Conservation (phyloP, 148 eudicot genomes). For the Amaranthus hypochondriacus region DNA sequence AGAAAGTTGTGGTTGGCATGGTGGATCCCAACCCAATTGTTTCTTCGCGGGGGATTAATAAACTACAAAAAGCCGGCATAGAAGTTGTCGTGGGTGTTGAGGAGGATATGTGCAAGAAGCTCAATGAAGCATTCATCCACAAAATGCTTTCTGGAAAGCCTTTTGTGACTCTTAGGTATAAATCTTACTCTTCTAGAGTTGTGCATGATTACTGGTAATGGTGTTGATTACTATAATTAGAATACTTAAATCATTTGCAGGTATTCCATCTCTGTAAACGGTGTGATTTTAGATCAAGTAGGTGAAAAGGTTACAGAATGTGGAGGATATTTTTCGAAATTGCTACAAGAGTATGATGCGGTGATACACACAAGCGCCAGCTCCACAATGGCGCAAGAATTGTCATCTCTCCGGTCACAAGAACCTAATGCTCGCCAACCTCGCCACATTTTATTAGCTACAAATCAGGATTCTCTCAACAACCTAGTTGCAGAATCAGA, state of each 20-base stretch:
- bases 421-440: slow-evolving; percentile 90
- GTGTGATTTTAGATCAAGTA: slow-evolving; percentile 43
- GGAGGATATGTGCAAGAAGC: slow-evolving; percentile 82
- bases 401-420: slow-evolving; percentile 42
- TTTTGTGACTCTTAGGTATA: slow-evolving; percentile 70
- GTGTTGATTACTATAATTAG: not conserved
- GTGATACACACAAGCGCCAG: slow-evolving; percentile 45
- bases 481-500: slow-evolving; percentile 23
- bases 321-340: slow-evolving; percentile 80
- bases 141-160: slow-evolving; percentile 77
- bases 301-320: slow-evolving; percentile 43
- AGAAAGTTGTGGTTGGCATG: slow-evolving; percentile 90
- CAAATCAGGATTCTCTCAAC: slow-evolving; percentile 29
- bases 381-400: slow-evolving; percentile 20
- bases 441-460: slow-evolving; percentile 57
- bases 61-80: slow-evolving; percentile 72
- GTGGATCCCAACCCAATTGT: slow-evolving; percentile 95
- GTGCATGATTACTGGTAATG: not conserved
- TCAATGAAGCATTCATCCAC: slow-evolving; percentile 70
- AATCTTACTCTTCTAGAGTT: not conserved
- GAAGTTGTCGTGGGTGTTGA: slow-evolving; percentile 76
- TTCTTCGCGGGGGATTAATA: slow-evolving; percentile 67
- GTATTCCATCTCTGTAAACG: slow-evolving; percentile 69
- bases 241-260: slow-evolving; percentile 33
- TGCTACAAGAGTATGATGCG: slow-evolving; percentile 87